Conservation (phyloP, 2,329 filamentous ascomycete species). For the Volutella citrinella region DNA sequence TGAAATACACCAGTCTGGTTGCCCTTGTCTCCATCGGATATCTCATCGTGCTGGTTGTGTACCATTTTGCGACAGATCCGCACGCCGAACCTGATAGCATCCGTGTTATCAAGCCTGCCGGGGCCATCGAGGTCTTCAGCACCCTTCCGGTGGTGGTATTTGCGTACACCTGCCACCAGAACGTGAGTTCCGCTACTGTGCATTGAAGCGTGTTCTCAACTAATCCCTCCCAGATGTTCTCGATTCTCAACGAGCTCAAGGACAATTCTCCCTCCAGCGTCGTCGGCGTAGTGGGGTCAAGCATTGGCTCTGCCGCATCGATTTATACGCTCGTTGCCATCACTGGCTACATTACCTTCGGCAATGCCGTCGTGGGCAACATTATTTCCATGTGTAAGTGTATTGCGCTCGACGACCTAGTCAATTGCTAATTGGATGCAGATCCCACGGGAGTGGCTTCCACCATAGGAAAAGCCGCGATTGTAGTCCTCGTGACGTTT, state of each 20-base stretch:
- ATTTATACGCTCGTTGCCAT: constrained; percentile 91
- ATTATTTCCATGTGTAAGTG: constrained; percentile 85
- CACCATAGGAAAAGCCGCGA: constrained; percentile 91
- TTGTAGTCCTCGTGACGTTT: constrained; percentile 94
- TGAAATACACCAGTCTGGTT: constrained; percentile 95
- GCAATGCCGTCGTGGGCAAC: constrained; percentile 83
- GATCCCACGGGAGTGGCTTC: constrained; percentile 60
- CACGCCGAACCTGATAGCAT: constrained; percentile 71
- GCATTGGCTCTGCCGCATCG: constrained; percentile 82
- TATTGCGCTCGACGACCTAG: no score
- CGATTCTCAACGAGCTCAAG: constrained; percentile 90
- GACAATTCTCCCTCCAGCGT: constrained; percentile 75
- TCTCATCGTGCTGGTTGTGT: constrained; percentile 86
- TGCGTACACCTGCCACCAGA: constrained; percentile 99
- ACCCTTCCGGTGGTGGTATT: constrained; percentile 95
- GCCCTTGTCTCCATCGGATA: constrained; percentile 93
- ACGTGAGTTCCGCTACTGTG: no score
- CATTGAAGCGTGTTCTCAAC: no score
- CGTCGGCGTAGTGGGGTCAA: constrained; percentile 73
- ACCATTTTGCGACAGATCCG: constrained; percentile 83
- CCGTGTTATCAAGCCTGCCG: constrained; percentile 73
- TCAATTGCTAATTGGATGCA: constrained; percentile 21
- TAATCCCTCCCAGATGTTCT: constrained; percentile 74
- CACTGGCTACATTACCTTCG: constrained; percentile 94
- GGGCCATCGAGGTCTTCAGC: constrained; percentile 73